Conservation (phyloP, 2,329 filamentous ascomycete genomes). For the Chalara sp. region DNA sequence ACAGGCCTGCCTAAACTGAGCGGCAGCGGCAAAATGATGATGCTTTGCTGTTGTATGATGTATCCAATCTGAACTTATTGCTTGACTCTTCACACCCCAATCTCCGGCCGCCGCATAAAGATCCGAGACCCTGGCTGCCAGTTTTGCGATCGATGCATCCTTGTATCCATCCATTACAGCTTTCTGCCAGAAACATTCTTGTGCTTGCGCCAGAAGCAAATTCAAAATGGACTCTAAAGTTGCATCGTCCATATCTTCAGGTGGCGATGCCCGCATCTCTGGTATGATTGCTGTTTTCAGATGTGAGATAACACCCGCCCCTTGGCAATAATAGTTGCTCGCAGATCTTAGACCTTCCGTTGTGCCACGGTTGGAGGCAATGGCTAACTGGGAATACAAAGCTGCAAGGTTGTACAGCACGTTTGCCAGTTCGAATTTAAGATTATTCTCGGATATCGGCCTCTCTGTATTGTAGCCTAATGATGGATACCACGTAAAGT, state of each 20-base stretch:
- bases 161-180: conserved; percentile 91
- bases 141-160: conserved; percentile 83
- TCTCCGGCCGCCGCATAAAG: conserved; percentile 81
- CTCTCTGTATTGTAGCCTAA: conserved; percentile 82
- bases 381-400: conserved; percentile 87
- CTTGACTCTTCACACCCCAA: conserved; percentile 79
- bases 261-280: conserved; percentile 74
- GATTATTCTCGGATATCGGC: conserved; percentile 59
- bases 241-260: conserved; percentile 90
- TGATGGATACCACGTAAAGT: conserved; percentile 94
- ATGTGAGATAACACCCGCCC: conserved; percentile 77
- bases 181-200: conserved; percentile 98
- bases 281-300: conserved; percentile 72
- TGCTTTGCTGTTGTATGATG: conserved; percentile 97
- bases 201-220: conserved; percentile 83
- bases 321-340: conserved; percentile 82
- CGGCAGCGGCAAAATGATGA: conserved; percentile 92
- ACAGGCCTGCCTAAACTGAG: conserved; percentile 84
- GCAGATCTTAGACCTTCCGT: conserved; percentile 81
- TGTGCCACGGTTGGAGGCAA: conserved; percentile 68
- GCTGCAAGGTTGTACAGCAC: conserved; percentile 89
- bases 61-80: conserved; percentile 91
- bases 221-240: conserved; percentile 79
- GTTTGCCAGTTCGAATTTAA: conserved; percentile 83
- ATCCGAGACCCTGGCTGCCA: conserved; percentile 87